Base-by-base conservation (phyloP, 1,284 basidiomycete genomes). In the Polyporus tsugae region DNA sequence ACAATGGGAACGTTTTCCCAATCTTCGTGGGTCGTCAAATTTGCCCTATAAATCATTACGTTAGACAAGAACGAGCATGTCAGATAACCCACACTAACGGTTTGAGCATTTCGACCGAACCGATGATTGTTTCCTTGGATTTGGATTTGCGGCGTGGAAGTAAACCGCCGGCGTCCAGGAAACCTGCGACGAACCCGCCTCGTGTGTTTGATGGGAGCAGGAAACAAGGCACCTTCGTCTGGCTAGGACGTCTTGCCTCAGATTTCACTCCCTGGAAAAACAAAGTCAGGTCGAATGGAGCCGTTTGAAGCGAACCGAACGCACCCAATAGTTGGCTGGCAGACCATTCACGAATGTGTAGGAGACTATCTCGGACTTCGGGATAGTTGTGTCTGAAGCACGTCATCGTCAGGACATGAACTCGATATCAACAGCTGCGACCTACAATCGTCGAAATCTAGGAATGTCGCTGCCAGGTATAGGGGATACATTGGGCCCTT, bases 381-480 rank as follows among this genome's bases (percentile, higher is more conserved):
- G 78, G 6, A 74, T 41, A 3, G 75, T 70, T 29, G 75, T 72
- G 68, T 78, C 77, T 78, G 57, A 5, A 19, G 29, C 25, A 35
- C 1, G 9, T 33, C 62, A 25, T 10, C 22, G 13, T 63, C 62
- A 42, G 49, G 38, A 33, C 6, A 39, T 10, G 10, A 5, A 2
- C 13, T 25, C 22, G 13, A 29, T 25, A 17, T 4, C 4, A 29
- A 25, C 22, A 7, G 22, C 53, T 49, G n/a, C 64, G 60, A 71
- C 87, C 73, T 77, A 92, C 91, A 90, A 69, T 90, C 84, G 55
- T 84, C 85, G 62, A 89, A 88, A 68, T 92, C 85, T 36, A 91
- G 75, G 70, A 84, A 87, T 60, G 83, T 85, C 29, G 84, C 82
- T 6, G 85, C 81, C 2, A 93, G 76, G 73, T 86, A 87, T 22